phyloP scores from a whole-genome alignment of 73 alveolate species.

The Stentor coeruleus region DNA sequence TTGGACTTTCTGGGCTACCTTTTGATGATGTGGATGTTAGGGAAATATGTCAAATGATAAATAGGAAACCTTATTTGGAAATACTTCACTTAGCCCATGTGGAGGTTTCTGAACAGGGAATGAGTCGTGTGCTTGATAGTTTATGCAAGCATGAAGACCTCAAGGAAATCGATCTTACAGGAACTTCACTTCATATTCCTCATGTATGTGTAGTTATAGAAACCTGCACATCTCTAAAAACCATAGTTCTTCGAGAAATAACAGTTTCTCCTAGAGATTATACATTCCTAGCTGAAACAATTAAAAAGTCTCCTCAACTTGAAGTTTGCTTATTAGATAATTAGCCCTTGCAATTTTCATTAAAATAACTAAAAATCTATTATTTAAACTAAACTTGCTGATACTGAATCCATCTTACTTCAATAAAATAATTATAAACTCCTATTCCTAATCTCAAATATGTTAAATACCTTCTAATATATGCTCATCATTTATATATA shows the following conservation, averaged over 20 bases:
- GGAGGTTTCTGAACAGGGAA: background rate
- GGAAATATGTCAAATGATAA: background rate
- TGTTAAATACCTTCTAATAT: background rate
- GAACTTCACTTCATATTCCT: background rate
- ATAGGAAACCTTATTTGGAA: background rate
- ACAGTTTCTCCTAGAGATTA: background rate
- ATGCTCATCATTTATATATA: background rate
- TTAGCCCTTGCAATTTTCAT: background rate
- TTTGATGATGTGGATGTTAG: background rate
- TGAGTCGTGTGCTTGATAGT: background rate
- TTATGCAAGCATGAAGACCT: background rate
- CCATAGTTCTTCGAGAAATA: background rate
- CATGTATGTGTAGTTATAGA: background rate
- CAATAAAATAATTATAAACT: background rate
- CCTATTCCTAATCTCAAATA: background rate
- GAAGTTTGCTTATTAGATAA: conserved; percentile 8
- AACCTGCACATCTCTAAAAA: background rate
- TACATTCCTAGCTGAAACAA: background rate
- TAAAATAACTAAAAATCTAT: no score
- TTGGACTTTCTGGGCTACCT: conserved; percentile 3
- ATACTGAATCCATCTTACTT: background rate
- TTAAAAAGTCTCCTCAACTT: background rate
- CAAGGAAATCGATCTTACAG: background rate
- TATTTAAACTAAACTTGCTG: no score
- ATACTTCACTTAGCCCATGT: background rate